These are phyloP conservation scores for Russula virescens DNA, from an alignment of 768 basidiomycete species.

Conservation along the genomic window DNA sequence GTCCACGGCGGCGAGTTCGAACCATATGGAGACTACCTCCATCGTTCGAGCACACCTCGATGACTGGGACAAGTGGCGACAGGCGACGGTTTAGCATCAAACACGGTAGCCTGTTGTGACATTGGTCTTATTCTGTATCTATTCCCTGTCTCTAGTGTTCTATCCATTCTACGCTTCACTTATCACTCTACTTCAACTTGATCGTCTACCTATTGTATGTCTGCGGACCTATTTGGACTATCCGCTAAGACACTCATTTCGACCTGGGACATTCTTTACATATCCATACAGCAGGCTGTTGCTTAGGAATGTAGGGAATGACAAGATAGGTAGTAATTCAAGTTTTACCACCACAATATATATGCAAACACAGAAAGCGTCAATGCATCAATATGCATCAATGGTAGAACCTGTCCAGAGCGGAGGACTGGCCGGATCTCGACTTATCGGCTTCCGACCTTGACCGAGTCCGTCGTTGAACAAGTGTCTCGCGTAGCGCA, in stretches of 20 bases:
- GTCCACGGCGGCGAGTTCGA: constrained; percentile 34
- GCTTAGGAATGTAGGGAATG: neutral
- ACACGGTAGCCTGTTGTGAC: neutral
- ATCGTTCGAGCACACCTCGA: constrained; percentile 27
- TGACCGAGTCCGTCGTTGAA: constrained; percentile 32
- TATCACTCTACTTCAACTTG: neutral
- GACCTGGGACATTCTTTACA: constrained; percentile 10
- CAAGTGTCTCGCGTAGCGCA: constrained; percentile 39
- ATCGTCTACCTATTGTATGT: constrained; percentile 1
- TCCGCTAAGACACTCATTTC: neutral
- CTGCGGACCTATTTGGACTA: constrained; percentile 5
- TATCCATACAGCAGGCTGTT: constrained; percentile 3
- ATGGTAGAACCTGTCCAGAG: constrained; percentile 37
- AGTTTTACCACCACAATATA: neutral
- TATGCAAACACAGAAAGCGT: neutral
- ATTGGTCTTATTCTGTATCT: constrained; percentile 2
- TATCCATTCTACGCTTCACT: neutral
- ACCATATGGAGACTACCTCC: constrained; percentile 30
- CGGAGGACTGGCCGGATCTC: constrained; percentile 31
- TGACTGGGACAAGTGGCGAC: constrained; percentile 5
- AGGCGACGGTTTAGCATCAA: constrained; percentile 4
- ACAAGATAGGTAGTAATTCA: too few relatives aligned
- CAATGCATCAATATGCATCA: too few relatives aligned
- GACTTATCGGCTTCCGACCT: constrained; percentile 27
- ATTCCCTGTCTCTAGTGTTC: neutral